Conservation (phyloP, 306 rosid genomes). For the Cercis canadensis region DNA sequence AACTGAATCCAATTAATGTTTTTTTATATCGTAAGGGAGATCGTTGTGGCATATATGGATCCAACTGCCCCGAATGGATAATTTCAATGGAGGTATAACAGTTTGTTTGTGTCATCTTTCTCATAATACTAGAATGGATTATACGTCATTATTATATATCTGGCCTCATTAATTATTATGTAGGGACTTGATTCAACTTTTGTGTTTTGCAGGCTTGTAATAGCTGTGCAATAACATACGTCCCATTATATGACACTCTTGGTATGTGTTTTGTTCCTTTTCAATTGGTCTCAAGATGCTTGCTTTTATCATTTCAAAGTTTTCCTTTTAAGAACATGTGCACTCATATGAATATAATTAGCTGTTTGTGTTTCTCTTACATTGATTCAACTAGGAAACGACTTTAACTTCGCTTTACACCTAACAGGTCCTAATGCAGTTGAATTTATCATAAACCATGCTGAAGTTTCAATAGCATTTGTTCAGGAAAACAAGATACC, state of each 20-base stretch:
- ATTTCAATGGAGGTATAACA: slow-evolving; percentile 83
- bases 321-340: neutral
- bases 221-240: slow-evolving; percentile 71
- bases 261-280: slow-evolving; percentile 54
- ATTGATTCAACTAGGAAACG: slow-evolving; percentile 7
- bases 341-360: neutral
- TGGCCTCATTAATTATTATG: slow-evolving; percentile 11
- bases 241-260: slow-evolving; percentile 85
- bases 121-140: neutral
- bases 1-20: slow-evolving; percentile 6
- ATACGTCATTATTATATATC: slow-evolving; percentile 5
- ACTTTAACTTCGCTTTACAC: slow-evolving; percentile 35
- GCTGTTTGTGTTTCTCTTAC: neutral
- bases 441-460: slow-evolving; percentile 88
- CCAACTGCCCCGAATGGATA: slow-evolving; percentile 87
- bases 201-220: slow-evolving; percentile 74
- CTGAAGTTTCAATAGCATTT: slow-evolving; percentile 89
- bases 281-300: slow-evolving; percentile 13
- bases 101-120: slow-evolving; percentile 2
- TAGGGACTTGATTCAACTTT: slow-evolving; percentile 11
- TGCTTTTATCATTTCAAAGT: slow-evolving; percentile 7
- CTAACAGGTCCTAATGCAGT: slow-evolving; percentile 89
- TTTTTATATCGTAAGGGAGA: slow-evolving; percentile 60
- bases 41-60: slow-evolving; percentile 84
- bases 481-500: slow-evolving; percentile 86